A percentile compares a stretch with the other conserved stretches of the same genome.
These are phyloP conservation scores for Candida parachauliodes DNA, from an alignment of 805 yeast species.

Conservation along the genomic window DNA sequence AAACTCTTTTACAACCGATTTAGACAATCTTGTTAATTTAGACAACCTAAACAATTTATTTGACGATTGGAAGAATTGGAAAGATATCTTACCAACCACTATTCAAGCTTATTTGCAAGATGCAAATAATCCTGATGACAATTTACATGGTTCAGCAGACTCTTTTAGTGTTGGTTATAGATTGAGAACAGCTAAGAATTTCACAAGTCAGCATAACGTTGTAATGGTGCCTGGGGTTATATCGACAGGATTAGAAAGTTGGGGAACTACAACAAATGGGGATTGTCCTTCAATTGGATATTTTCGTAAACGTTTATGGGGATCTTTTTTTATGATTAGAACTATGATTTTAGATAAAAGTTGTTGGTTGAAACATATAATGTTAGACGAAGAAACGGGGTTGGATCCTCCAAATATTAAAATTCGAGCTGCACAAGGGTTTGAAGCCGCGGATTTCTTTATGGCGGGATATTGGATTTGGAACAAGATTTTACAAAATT, in stretches of 20 bases:
- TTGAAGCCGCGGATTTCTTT: conserved; percentile 95
- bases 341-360: conserved; percentile 88
- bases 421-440: conserved; percentile 90
- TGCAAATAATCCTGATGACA: conserved; percentile 37
- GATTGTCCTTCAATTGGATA: conserved; percentile 83
- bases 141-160: conserved; percentile 58
- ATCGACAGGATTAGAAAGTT: conserved; percentile 90
- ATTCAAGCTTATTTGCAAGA: conserved; percentile 58
- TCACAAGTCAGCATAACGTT: conserved; percentile 67
- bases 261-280: conserved; percentile 74
- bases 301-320: conserved; percentile 93
- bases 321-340: conserved; percentile 90
- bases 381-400: conserved; percentile 88
- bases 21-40: conserved; percentile 47
- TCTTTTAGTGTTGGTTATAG: conserved; percentile 83
- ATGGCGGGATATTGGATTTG: conserved; percentile 99
- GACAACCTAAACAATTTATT: conserved; percentile 29
- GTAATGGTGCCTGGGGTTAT: conserved; percentile 95
- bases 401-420: conserved; percentile 82
- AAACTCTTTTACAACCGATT: conserved; percentile 38
- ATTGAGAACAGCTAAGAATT: conserved; percentile 49
- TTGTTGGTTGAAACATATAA: conserved; percentile 91
- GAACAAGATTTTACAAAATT: conserved; percentile 91
- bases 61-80: conserved; percentile 66
- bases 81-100: conserved; percentile 64